phyloP scores from a whole-genome alignment of 2,329 filamentous ascomycete genomes.

The Diaporthe amygdali region DNA sequence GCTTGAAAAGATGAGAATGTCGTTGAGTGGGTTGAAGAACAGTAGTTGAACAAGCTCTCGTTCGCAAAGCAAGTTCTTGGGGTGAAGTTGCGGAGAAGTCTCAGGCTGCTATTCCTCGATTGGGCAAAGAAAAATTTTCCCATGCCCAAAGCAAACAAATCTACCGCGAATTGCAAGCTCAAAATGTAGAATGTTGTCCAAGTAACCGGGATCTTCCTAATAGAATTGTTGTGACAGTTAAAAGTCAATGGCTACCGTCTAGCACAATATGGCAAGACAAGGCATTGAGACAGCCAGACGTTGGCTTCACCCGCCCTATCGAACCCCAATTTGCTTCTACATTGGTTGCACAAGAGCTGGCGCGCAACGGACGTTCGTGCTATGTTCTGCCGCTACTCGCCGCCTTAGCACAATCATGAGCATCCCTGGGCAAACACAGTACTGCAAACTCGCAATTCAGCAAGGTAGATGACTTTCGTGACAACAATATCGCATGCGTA shows the following conservation, averaged over 20 bases:
- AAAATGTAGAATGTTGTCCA: background rate
- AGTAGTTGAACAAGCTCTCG: background rate
- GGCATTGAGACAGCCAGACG: background rate
- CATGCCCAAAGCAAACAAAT: constrained; percentile 13
- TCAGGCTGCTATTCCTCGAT: constrained; percentile 8
- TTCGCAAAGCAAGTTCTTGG: constrained; percentile 1
- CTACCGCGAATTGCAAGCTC: background rate
- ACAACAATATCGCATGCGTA: background rate
- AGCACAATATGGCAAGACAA: background rate
- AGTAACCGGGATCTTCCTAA: background rate
- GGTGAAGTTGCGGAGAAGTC: constrained; percentile 16
- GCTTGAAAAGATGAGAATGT: background rate
- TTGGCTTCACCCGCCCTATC: background rate
- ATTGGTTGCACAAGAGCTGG: background rate
- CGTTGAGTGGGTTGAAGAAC: background rate
- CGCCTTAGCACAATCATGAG: background rate
- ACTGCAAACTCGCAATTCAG: background rate
- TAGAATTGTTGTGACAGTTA: background rate
- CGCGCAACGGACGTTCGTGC: background rate
- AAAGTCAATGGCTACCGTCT: background rate
- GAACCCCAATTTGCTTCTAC: background rate
- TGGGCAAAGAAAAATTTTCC: constrained; percentile 20
- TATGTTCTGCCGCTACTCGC: constrained; percentile 9
- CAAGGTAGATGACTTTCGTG: background rate
- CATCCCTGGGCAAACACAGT: background rate